phyloP scores from a whole-genome alignment of 257 asterid genomes.

The Capsicum pubescens region DNA sequence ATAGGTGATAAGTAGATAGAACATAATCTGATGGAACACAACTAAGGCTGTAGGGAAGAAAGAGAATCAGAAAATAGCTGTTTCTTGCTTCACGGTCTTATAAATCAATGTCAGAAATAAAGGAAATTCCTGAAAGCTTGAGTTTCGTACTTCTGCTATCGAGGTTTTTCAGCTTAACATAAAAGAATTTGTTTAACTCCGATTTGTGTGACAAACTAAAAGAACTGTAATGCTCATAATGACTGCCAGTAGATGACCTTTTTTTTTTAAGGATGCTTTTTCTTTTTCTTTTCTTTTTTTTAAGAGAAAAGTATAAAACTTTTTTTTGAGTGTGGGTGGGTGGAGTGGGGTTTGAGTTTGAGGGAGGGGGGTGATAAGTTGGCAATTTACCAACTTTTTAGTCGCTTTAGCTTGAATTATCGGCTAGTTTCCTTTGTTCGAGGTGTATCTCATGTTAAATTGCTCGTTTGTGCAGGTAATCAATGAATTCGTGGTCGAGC shows the following conservation, averaged over 20 bases:
- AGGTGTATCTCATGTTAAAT: too few relatives aligned
- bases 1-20: not conserved
- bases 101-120: not conserved
- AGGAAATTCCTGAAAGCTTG: not conserved
- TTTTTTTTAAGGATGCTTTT: not conserved
- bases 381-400: too few relatives aligned
- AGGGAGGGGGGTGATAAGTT: too few relatives aligned
- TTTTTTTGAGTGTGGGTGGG: not conserved
- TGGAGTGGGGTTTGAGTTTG: too few relatives aligned
- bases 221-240: too few relatives aligned
- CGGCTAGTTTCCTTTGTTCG: too few relatives aligned
- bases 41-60: not conserved
- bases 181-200: not conserved
- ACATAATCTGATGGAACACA: not conserved
- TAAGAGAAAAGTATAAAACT: too few relatives aligned
- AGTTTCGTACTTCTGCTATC: not conserved
- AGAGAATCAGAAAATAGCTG: not conserved
- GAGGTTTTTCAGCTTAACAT: not conserved
- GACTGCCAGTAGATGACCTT: not conserved
- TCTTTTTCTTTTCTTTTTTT: not conserved
- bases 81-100: not conserved
- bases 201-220: not conserved
- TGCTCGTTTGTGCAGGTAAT: too few relatives aligned
- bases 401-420: too few relatives aligned
- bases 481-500: too few relatives aligned